A percentile compares a stretch with the other conserved stretches of the same genome.
Evolutionary conservation across 139 green algal genomes (phyloP).

Genomic region (Yamagishiella unicocca): DNA sequence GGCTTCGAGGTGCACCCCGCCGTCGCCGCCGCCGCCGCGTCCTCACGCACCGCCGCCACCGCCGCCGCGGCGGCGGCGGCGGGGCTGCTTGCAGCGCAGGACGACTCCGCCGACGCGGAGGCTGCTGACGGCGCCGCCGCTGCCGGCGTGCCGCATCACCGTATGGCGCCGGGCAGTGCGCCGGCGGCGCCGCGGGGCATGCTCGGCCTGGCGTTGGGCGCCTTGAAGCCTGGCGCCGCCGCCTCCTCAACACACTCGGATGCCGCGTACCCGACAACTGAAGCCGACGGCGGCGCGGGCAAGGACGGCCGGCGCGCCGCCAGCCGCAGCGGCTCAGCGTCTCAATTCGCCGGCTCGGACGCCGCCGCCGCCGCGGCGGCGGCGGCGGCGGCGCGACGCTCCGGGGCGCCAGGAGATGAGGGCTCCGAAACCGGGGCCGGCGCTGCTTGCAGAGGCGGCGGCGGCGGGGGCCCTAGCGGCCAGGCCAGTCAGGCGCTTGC

Average conservation of each 20-base stretch:
- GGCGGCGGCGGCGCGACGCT: neutral
- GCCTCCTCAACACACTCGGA: neutral
- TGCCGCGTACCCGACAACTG: too few relatives aligned
- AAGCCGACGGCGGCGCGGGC: too few relatives aligned
- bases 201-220: conserved; percentile 40
- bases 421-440: neutral
- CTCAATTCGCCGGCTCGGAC: neutral
- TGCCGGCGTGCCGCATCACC: neutral
- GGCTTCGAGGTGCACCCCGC: conserved; percentile 34
- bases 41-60: neutral
- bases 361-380: neutral
- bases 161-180: neutral
- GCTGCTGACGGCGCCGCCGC: neutral
- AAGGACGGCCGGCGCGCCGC: too few relatives aligned
- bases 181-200: conserved; percentile 45
- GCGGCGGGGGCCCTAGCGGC: neutral
- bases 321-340: neutral
- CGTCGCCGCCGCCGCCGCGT: conserved; percentile 21
- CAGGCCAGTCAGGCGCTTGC: conserved; percentile 19
- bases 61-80: conserved; percentile 20
- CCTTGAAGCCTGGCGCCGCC: conserved; percentile 23
- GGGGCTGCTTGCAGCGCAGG: neutral
- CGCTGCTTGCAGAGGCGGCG: neutral
- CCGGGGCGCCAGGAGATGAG: too few relatives aligned
- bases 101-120: neutral